Conservation (phyloP, 495 filamentous ascomycete species). For the Hypoxylon rickii region DNA sequence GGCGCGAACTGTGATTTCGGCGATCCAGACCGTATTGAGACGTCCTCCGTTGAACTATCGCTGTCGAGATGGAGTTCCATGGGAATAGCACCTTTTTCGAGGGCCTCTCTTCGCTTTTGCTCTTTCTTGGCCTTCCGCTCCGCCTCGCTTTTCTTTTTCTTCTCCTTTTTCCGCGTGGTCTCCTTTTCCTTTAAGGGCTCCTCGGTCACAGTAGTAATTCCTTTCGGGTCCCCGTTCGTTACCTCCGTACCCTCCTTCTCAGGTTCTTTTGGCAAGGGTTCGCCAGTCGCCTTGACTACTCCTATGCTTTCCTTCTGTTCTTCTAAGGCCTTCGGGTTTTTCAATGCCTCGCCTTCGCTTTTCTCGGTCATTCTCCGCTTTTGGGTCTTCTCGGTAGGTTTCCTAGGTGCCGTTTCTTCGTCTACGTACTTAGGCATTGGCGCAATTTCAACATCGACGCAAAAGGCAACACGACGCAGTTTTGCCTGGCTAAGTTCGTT, state of each 20-base stretch:
- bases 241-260: constrained; percentile 34
- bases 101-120: constrained; percentile 74
- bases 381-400: constrained; percentile 57
- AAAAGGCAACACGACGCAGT: constrained; percentile 86
- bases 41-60: constrained; percentile 48
- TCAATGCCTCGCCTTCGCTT: constrained; percentile 70
- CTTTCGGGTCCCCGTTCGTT: constrained; percentile 33
- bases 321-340: constrained; percentile 60
- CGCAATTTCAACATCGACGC: constrained; percentile 96
- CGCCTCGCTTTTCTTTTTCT: constrained; percentile 88
- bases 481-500: constrained; percentile 79
- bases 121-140: constrained; percentile 87
- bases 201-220: constrained; percentile 36
- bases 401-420: constrained; percentile 39
- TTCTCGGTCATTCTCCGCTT: constrained; percentile 71
- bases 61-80: constrained; percentile 72
- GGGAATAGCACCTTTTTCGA: constrained; percentile 80
- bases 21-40: constrained; percentile 30
- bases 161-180: constrained; percentile 75
- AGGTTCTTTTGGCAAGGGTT: constrained; percentile 42
- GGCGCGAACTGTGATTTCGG: constrained; percentile 68
- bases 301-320: constrained; percentile 56
- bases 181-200: constrained; percentile 49
- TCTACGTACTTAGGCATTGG: constrained; percentile 60
- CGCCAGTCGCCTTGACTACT: constrained; percentile 50